Evolutionary conservation across 2,329 filamentous ascomycete genomes (phyloP).

Genomic region (Fusarium equiseti): DNA sequence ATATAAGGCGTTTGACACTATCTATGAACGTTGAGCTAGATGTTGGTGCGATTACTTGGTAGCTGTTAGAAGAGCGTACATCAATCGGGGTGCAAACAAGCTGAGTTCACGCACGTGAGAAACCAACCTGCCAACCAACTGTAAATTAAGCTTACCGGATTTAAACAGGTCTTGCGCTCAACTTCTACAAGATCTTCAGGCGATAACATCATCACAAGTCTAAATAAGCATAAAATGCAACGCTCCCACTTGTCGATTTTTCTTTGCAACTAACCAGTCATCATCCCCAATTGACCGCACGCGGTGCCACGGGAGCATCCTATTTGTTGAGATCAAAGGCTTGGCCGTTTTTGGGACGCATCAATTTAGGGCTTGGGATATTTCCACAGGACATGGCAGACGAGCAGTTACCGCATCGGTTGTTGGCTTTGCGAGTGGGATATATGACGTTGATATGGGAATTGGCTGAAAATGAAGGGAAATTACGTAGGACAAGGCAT

Average conservation of each 20-base stretch:
- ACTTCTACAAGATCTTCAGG: neutral
- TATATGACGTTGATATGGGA: neutral
- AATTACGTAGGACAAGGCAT: neutral
- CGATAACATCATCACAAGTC: neutral
- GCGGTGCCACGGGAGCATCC: accelerated
- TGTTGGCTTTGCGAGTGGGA: neutral
- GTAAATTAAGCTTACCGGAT: neutral
- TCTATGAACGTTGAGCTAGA: neutral
- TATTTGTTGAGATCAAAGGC: neutral
- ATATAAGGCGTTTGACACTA: conserved; percentile 46
- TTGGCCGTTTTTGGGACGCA: accelerated
- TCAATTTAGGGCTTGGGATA: neutral
- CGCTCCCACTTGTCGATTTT: no score
- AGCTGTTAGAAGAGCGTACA: neutral
- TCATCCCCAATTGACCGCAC: neutral
- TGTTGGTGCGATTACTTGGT: accelerated
- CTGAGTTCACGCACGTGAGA: neutral
- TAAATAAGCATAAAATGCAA: conserved; percentile 1
- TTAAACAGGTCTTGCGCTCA: neutral
- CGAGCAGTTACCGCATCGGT: neutral
- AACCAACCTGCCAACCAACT: neutral
- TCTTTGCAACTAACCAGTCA: no score
- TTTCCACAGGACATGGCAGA: no score
- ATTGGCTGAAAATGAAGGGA: neutral
- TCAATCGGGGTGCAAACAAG: accelerated